Percentiles rank a stretch among this genome's conserved stretches.
Evolutionary conservation across 2,329 filamentous ascomycete genomes (phyloP).

Genomic region (Paraphaeosphaeria minitans): DNA sequence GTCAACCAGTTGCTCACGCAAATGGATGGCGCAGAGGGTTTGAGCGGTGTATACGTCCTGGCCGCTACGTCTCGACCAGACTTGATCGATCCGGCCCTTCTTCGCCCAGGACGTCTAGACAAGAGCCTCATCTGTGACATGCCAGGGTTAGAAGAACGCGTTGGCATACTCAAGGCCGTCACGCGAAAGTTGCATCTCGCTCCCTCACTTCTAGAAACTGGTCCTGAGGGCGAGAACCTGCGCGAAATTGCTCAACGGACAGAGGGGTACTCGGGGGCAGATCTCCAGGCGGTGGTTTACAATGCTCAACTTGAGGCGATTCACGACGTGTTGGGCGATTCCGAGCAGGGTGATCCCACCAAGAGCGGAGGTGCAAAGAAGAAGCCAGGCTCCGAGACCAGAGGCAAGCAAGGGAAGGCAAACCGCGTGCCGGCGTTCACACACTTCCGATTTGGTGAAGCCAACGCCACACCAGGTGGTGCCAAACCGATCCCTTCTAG

Average conservation of each 20-base stretch:
- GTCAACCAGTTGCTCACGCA: conserved; percentile 98
- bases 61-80: conserved; percentile 93
- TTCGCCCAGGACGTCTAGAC: conserved; percentile 89
- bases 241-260: conserved; percentile 78
- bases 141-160: conserved; percentile 76
- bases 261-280: conserved; percentile 90
- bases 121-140: conserved; percentile 93
- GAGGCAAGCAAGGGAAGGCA: conserved; percentile 24
- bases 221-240: conserved; percentile 50
- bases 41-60: conserved; percentile 93
- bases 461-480: conserved; percentile 41
- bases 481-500: conserved; percentile 54
- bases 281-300: conserved; percentile 91
- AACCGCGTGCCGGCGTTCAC: conserved; percentile 42
- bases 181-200: conserved; percentile 78
- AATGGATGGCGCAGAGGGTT: conserved; percentile 96
- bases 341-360: conserved; percentile 43
- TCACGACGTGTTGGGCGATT: conserved; percentile 80
- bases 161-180: conserved; percentile 88
- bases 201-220: conserved; percentile 62
- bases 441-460: conserved; percentile 80
- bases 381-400: conserved; percentile 25
- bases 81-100: conserved; percentile 89
- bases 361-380: conserved; percentile 38
- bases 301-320: conserved; percentile 98